These are phyloP conservation scores for Glutinoglossum americanum DNA, from an alignment of 495 filamentous ascomycete species.

Conservation along the genomic window DNA sequence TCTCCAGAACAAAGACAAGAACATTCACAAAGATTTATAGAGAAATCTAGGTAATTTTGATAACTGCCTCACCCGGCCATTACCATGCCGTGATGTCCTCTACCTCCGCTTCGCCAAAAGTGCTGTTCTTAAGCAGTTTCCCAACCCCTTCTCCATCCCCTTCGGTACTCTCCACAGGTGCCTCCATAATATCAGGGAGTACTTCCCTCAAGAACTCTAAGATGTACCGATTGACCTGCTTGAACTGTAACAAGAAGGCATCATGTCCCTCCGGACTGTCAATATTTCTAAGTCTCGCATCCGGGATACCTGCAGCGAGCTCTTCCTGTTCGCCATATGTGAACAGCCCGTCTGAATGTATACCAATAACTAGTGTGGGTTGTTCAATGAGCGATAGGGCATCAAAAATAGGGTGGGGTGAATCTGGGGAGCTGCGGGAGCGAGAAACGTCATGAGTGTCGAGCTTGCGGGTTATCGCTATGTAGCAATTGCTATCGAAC, in stretches of 20 bases:
- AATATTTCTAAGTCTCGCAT: constrained; percentile 60
- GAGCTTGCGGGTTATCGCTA: constrained; percentile 95
- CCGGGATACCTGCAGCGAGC: constrained; percentile 59
- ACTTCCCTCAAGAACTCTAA: constrained; percentile 64
- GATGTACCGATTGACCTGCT: constrained; percentile 83
- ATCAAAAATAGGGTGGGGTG: constrained; percentile 30
- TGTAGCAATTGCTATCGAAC: constrained; percentile 97
- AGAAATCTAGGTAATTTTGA: too few relatives aligned
- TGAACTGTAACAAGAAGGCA: constrained; percentile 87
- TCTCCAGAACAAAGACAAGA: too few relatives aligned
- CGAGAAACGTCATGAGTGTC: constrained; percentile 91
- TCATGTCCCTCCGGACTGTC: constrained; percentile 91
- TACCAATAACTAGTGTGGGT: constrained; percentile 74
- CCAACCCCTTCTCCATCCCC: constrained; percentile 14
- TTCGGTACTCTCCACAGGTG: background rate
- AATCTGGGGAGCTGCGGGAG: constrained; percentile 8
- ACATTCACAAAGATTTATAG: too few relatives aligned
- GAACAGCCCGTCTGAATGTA: constrained; percentile 86
- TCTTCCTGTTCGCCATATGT: constrained; percentile 93
- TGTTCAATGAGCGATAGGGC: constrained; percentile 70
- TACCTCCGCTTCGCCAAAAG: constrained; percentile 86
- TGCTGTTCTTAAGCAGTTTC: constrained; percentile 53
- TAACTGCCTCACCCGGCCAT: background rate
- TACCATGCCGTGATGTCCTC: constrained; percentile 97
- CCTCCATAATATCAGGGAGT: constrained; percentile 65